Conservation (phyloP, 2,329 filamentous ascomycete genomes). For the Nothomitra cinnamomea region DNA sequence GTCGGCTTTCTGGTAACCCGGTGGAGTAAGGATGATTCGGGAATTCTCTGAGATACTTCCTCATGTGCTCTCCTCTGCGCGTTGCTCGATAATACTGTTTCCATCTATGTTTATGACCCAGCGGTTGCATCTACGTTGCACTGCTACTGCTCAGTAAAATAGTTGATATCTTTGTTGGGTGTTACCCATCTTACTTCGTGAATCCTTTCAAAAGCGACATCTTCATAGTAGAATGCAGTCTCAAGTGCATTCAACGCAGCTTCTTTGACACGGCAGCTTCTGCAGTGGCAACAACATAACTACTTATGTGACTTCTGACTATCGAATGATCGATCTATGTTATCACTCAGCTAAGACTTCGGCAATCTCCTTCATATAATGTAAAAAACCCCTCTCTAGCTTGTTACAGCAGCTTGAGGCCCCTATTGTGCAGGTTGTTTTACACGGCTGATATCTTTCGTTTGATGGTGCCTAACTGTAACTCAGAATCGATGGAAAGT, state of each 20-base stretch:
- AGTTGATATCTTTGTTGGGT: neutral
- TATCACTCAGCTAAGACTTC: no score
- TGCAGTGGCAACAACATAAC: neutral
- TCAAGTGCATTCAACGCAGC: no score
- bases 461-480: no score
- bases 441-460: no score
- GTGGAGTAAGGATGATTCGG: neutral
- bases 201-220: neutral
- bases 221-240: neutral
- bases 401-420: no score
- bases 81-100: neutral
- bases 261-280: neutral
- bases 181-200: neutral
- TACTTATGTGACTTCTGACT: no score
- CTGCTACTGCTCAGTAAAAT: neutral
- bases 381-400: no score
- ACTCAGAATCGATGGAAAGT: no score
- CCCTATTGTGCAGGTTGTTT: no score
- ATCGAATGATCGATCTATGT: no score
- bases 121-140: neutral
- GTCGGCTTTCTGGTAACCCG: neutral
- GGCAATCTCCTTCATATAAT: no score
- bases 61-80: neutral
- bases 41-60: neutral
- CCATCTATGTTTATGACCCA: neutral